Evolutionary conservation across 108 stramenopile genomes (phyloP).

Genomic region (Heterococcus sp.): DNA sequence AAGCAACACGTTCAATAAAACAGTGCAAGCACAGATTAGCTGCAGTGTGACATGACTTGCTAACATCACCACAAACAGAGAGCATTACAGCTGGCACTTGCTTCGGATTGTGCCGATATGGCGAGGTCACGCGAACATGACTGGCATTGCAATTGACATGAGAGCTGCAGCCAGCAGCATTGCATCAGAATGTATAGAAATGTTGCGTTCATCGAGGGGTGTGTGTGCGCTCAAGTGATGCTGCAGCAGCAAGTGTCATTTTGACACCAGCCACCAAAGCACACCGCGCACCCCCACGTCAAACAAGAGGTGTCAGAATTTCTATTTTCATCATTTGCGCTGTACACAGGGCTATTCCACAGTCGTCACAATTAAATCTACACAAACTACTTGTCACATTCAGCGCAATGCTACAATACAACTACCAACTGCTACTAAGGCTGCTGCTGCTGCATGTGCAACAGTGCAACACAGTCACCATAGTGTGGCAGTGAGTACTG

Average conservation of each 20-base stretch:
- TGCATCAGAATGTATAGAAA: background rate
- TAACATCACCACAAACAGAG: too few species aligned
- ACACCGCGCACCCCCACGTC: background rate
- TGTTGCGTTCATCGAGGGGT: background rate
- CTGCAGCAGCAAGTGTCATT: too few species aligned
- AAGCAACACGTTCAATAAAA: background rate
- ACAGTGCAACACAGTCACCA: background rate
- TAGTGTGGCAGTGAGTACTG: background rate
- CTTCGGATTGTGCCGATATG: too few species aligned
- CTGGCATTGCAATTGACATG: too few species aligned
- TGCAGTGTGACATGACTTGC: too few species aligned
- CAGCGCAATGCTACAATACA: too few species aligned
- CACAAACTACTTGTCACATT: too few species aligned
- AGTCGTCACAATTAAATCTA: background rate
- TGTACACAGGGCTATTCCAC: background rate
- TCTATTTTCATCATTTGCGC: background rate
- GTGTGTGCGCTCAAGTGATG: background rate
- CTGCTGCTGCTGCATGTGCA: background rate
- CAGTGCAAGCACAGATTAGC: too few species aligned
- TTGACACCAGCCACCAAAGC: background rate
- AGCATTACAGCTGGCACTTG: too few species aligned
- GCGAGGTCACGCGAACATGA: background rate
- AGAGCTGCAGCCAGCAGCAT: too few species aligned
- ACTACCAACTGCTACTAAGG: too few species aligned
- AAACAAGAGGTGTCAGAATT: conserved; percentile 1